Evolutionary conservation across 768 basidiomycete genomes (phyloP).

Genomic region (Boletus tomentosulus): DNA sequence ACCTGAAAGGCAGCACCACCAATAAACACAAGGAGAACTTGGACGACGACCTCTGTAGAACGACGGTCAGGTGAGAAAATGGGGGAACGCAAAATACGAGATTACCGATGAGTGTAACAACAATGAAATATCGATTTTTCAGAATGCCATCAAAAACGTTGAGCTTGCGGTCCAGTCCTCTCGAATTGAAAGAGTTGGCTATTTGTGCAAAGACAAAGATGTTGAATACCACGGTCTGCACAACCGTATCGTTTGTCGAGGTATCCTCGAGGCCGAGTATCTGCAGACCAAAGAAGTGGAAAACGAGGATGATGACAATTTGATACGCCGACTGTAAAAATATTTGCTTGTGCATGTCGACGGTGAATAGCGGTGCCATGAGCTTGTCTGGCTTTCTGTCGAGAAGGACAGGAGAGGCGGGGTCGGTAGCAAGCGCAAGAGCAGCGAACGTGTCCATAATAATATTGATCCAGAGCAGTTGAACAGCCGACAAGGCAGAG

Average conservation of each 20-base stretch:
- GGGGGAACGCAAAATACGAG: constrained; percentile 6
- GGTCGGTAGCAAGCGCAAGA: constrained; percentile 94
- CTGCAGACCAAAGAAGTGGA: constrained; percentile 76
- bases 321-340: constrained; percentile 86
- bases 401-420: constrained; percentile 74
- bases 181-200: constrained; percentile 90
- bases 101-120: constrained; percentile 80
- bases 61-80: constrained; percentile 5
- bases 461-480: constrained; percentile 97
- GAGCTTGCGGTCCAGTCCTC: constrained; percentile 77
- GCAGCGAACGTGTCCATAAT: constrained; percentile 99
- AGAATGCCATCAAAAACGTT: constrained; percentile 86
- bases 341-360: constrained; percentile 98
- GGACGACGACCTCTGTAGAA: constrained; percentile 73
- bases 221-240: constrained; percentile 93
- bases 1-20: constrained; percentile 93
- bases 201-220: constrained; percentile 98
- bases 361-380: constrained; percentile 82
- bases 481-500: constrained; percentile 93
- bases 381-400: constrained; percentile 90
- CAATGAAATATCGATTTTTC: constrained; percentile 80
- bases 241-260: constrained; percentile 36
- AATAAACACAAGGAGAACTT: constrained; percentile 85
- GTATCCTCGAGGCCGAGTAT: constrained; percentile 61
- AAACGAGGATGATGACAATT: constrained; percentile 73